Conservation (phyloP, 2,329 filamentous ascomycete species). For the Alternaria incomplexa region DNA sequence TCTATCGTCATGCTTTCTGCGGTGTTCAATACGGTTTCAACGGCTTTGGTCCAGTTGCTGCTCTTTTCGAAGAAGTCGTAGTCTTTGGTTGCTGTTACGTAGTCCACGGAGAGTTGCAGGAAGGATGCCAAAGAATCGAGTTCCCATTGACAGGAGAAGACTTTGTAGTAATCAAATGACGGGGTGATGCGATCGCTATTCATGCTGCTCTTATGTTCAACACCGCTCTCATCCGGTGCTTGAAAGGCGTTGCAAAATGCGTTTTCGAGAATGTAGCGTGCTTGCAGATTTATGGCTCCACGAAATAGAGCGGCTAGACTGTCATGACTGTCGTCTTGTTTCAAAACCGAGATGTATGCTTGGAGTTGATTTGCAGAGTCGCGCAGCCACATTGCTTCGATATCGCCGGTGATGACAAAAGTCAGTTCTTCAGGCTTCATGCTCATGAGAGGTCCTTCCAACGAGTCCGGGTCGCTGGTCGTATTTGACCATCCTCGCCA, state of each 20-base stretch:
- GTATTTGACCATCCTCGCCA: conserved; percentile 68
- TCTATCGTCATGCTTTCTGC: conserved; percentile 55
- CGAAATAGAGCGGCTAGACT: conserved; percentile 70
- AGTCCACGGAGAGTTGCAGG: conserved; percentile 55
- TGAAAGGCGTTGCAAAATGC: conserved; percentile 62
- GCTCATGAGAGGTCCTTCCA: conserved; percentile 1
- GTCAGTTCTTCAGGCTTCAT: conserved; percentile 57
- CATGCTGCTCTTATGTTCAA: conserved; percentile 45
- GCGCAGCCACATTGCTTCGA: conserved; percentile 62
- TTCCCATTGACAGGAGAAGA: conserved; percentile 62
- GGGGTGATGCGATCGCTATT: conserved; percentile 53
- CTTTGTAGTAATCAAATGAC: conserved; percentile 51
- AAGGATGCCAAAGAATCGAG: conserved; percentile 59
- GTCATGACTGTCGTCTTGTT: conserved; percentile 52
- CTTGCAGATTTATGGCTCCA: conserved; percentile 74
- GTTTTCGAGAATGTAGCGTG: conserved; percentile 68
- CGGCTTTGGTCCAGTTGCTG: conserved; percentile 54
- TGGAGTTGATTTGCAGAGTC: conserved; percentile 72
- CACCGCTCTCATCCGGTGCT: conserved; percentile 55
- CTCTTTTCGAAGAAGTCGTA: conserved; percentile 52
- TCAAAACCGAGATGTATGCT: conserved; percentile 67
- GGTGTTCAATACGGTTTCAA: conserved; percentile 51
- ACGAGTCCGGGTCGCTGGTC: conserved; percentile 25
- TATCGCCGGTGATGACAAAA: conserved; percentile 65
- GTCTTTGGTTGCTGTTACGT: conserved; percentile 55